Evolutionary conservation across 768 basidiomycete species (phyloP).

Genomic region (Neoboletus subvelutipes): DNA sequence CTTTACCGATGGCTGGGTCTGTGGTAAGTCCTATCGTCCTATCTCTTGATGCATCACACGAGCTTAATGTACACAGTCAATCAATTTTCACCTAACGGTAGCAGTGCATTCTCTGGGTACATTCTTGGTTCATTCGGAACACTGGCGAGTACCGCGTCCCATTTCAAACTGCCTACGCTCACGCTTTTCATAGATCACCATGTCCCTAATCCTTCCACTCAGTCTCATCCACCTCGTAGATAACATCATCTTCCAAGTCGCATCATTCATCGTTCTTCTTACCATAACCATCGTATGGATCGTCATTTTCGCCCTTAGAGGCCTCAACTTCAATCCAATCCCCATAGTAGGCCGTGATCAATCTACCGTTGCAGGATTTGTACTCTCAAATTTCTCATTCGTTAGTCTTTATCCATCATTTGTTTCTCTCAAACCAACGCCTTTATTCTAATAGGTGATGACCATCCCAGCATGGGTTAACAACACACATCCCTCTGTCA

Average conservation of each 20-base stretch:
- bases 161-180: not conserved
- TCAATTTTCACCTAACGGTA: constrained; percentile 4
- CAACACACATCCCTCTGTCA: constrained; percentile 22
- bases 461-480: constrained; percentile 29
- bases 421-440: not conserved
- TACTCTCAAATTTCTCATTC: constrained; percentile 27
- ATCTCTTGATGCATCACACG: not conserved
- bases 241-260: constrained; percentile 26
- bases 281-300: constrained; percentile 22
- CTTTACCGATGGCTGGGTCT: constrained; percentile 23
- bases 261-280: constrained; percentile 22
- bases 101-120: constrained; percentile 21
- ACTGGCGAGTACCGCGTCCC: constrained; percentile 5
- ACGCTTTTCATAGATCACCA: constrained; percentile 14
- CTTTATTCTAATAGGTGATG: constrained; percentile 11
- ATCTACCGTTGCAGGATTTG: constrained; percentile 23
- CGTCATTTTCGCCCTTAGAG: constrained; percentile 11
- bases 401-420: constrained; percentile 6
- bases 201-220: constrained; percentile 21
- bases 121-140: constrained; percentile 27
- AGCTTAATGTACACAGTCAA: constrained; percentile 10
- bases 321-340: constrained; percentile 10
- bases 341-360: constrained; percentile 19
- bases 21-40: constrained; percentile 17
- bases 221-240: constrained; percentile 26